phyloP scores from a whole-genome alignment of 805 yeast genomes.

The Candida patagonica region DNA sequence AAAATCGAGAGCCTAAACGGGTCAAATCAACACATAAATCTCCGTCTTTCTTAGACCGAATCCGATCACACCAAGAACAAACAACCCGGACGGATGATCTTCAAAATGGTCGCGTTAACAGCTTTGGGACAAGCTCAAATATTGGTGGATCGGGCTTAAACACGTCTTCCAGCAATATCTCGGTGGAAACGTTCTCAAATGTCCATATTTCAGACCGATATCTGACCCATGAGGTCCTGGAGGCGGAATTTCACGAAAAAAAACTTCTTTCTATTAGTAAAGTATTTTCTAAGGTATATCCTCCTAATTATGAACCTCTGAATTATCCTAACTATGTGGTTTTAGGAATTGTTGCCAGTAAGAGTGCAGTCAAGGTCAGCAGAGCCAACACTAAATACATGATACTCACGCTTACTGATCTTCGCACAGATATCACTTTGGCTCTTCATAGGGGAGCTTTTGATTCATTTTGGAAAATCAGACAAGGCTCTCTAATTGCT shows the following conservation, averaged over 20 bases:
- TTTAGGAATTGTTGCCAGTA: slow-evolving; percentile 56
- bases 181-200: slow-evolving; percentile 37
- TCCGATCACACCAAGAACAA: not conserved
- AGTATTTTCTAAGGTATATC: slow-evolving; percentile 51
- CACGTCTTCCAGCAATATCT: not conserved
- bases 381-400: slow-evolving; percentile 42
- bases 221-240: slow-evolving; percentile 31
- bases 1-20: not conserved
- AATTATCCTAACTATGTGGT: slow-evolving; percentile 68
- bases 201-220: slow-evolving; percentile 39
- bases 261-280: slow-evolving; percentile 51
- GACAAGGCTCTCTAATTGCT: slow-evolving; percentile 65
- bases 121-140: slow-evolving; percentile 6
- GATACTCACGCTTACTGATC: slow-evolving; percentile 57
- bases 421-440: slow-evolving; percentile 46
- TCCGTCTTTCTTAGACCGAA: slow-evolving; percentile 10
- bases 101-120: slow-evolving; percentile 1
- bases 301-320: slow-evolving; percentile 66
- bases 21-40: not conserved
- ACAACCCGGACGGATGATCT: not conserved
- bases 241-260: slow-evolving; percentile 35
- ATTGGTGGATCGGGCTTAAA: not conserved
- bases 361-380: slow-evolving; percentile 41
- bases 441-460: slow-evolving; percentile 61
- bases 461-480: slow-evolving; percentile 60